Evolutionary conservation across 768 basidiomycete genomes (phyloP).

Genomic region (Kondoa malvinella): DNA sequence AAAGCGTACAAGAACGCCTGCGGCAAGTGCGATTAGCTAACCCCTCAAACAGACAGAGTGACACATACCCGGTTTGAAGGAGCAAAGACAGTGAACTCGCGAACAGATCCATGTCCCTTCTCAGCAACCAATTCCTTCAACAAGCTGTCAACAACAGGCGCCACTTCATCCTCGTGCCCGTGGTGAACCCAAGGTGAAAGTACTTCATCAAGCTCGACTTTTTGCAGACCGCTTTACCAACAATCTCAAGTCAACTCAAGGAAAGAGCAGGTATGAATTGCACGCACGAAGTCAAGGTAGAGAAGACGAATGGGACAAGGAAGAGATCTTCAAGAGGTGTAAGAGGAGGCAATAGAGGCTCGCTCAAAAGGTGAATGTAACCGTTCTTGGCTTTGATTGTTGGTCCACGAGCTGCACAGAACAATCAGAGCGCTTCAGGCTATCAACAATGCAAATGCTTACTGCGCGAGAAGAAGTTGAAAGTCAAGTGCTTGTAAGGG

Average conservation of each 20-base stretch:
- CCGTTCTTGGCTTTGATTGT: constrained; percentile 34
- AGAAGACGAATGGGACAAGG: constrained; percentile 32
- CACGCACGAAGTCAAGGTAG: constrained; percentile 32
- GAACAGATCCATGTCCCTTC: background rate
- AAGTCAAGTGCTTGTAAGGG: constrained; percentile 23
- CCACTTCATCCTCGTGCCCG: constrained; percentile 21
- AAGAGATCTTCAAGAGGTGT: constrained; percentile 31
- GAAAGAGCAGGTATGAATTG: constrained; percentile 17
- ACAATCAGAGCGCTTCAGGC: background rate
- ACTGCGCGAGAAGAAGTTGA: constrained; percentile 33
- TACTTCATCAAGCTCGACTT: constrained; percentile 4
- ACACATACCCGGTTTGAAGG: constrained; percentile 30
- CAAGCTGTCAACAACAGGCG: constrained; percentile 14
- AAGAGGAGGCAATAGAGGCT: constrained; percentile 32
- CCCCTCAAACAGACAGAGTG: background rate
- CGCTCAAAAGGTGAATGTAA: constrained; percentile 11
- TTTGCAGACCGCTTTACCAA: background rate
- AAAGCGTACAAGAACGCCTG: constrained; percentile 1
- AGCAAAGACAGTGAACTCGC: constrained; percentile 29
- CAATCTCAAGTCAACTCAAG: background rate
- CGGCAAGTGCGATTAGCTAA: background rate
- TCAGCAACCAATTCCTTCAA: constrained; percentile 17
- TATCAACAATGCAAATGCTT: background rate
- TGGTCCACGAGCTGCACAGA: constrained; percentile 17
- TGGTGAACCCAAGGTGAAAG: constrained; percentile 25